These are phyloP conservation scores for Pythium phragmiticola DNA, from an alignment of 352 stramenopile species.

Conservation along the genomic window DNA sequence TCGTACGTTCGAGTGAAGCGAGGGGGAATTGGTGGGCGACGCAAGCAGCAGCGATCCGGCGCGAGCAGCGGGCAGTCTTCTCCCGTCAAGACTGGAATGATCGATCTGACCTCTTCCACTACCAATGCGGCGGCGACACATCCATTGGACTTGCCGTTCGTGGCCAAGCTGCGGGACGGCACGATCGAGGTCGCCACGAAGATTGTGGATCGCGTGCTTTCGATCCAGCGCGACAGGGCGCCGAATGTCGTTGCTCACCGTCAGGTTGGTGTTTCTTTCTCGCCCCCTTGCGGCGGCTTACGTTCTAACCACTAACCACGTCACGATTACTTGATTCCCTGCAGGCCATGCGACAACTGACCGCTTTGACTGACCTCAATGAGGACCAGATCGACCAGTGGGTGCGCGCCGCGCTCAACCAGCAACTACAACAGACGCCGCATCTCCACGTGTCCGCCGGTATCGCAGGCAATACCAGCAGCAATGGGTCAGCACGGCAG, in stretches of 20 bases:
- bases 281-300: neutral
- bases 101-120: slow-evolving; percentile 22
- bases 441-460: slow-evolving; percentile 18
- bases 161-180: slow-evolving; percentile 34
- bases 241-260: slow-evolving; percentile 41
- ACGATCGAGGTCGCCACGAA: slow-evolving; percentile 44
- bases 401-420: slow-evolving; percentile 31
- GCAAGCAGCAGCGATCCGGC: slow-evolving; percentile 33
- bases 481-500: slow-evolving; percentile 30
- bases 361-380: slow-evolving; percentile 55
- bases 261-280: slow-evolving; percentile 28
- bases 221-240: slow-evolving; percentile 52
- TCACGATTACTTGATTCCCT: neutral
- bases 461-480: neutral
- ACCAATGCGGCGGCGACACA: slow-evolving; percentile 25
- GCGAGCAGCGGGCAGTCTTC: slow-evolving; percentile 33
- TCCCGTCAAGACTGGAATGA: slow-evolving; percentile 28
- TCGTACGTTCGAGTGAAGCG: slow-evolving; percentile 69
- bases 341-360: slow-evolving; percentile 47
- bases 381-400: slow-evolving; percentile 68
- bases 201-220: slow-evolving; percentile 51
- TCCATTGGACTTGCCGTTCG: slow-evolving; percentile 52
- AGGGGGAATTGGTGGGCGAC: slow-evolving; percentile 35
- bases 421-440: slow-evolving; percentile 24
- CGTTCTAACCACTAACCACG: neutral